Evolutionary conservation across 257 asterid genomes (phyloP).

Genomic region (Thymus mandschuricus): DNA sequence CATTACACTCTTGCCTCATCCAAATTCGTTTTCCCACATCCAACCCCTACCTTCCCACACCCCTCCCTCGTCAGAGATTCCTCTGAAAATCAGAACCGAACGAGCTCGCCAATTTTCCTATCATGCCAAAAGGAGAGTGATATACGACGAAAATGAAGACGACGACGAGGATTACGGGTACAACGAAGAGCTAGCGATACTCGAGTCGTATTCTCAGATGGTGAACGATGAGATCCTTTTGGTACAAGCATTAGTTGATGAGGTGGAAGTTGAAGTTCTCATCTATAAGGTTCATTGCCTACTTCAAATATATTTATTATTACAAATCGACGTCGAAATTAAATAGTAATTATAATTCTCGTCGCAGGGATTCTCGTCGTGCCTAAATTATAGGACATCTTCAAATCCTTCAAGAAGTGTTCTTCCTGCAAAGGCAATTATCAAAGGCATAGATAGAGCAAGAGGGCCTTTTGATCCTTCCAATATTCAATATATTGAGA

Average conservation of each 20-base stretch:
- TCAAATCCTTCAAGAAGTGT: conserved; percentile 77
- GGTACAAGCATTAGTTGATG: conserved; percentile 61
- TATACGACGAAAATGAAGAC: conserved; percentile 33
- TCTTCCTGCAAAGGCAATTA: conserved; percentile 64
- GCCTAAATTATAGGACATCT: conserved; percentile 57
- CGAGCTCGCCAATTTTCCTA: background rate
- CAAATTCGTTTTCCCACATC: conserved; percentile 26
- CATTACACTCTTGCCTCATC: conserved; percentile 23
- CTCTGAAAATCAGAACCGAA: background rate
- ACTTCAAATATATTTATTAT: no score
- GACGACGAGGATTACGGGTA: conserved; percentile 50
- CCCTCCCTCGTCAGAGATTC: background rate
- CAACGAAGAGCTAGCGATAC: conserved; percentile 57
- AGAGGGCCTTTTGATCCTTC: conserved; percentile 79
- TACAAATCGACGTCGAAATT: background rate
- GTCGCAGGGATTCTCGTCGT: conserved; percentile 73
- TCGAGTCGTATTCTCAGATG: conserved; percentile 56
- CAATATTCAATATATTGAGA: conserved; percentile 57
- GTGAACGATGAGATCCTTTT: conserved; percentile 61
- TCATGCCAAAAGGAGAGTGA: conserved; percentile 52
- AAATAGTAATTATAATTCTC: background rate
- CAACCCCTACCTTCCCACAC: background rate
- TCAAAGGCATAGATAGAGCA: conserved; percentile 61
- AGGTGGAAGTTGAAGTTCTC: conserved; percentile 53
- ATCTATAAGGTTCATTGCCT: conserved; percentile 57